These are phyloP conservation scores for Venturiaceae sp. DNA, from an alignment of 2,329 filamentous ascomycete species.

Conservation along the genomic window DNA sequence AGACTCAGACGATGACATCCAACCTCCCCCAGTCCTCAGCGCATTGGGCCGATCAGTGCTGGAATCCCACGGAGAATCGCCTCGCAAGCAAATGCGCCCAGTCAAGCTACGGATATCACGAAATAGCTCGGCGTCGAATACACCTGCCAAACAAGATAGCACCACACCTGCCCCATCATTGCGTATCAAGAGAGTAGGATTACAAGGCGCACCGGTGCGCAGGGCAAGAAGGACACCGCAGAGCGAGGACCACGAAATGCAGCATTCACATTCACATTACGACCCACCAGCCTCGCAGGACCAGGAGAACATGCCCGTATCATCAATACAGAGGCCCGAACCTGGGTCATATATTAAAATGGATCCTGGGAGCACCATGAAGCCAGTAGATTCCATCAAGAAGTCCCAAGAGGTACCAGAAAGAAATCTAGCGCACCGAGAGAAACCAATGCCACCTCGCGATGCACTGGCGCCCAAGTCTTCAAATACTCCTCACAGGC, in stretches of 20 bases:
- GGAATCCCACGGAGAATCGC: slow-evolving; percentile 18
- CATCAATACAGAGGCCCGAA: slow-evolving; percentile 23
- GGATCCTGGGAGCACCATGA: slow-evolving; percentile 11
- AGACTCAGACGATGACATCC: slow-evolving; percentile 86
- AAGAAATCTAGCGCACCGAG: neutral
- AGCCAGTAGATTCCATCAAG: slow-evolving; percentile 9
- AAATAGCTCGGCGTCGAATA: slow-evolving; percentile 24
- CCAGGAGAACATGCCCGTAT: slow-evolving; percentile 70
- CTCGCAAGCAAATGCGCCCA: slow-evolving; percentile 17
- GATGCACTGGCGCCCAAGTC: slow-evolving; percentile 5
- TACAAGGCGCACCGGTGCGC: slow-evolving; percentile 28
- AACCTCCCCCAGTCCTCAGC: slow-evolving; percentile 84
- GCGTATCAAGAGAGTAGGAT: slow-evolving; percentile 26
- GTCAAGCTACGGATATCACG: slow-evolving; percentile 28
- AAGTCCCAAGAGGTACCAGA: neutral
- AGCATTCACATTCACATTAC: slow-evolving; percentile 16
- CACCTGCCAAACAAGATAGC: slow-evolving; percentile 24
- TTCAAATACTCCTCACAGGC: slow-evolving; percentile 26
- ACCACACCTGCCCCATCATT: slow-evolving; percentile 30
- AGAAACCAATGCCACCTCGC: neutral
- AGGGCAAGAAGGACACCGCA: slow-evolving; percentile 27
- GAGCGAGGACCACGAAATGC: slow-evolving; percentile 7
- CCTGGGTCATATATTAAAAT: slow-evolving; percentile 24
- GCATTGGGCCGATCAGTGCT: slow-evolving; percentile 50
- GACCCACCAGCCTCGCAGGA: slow-evolving; percentile 54